Base-by-base conservation (phyloP, 192 early-diverging fungal species). In the Oehlia diaphana region DNA sequence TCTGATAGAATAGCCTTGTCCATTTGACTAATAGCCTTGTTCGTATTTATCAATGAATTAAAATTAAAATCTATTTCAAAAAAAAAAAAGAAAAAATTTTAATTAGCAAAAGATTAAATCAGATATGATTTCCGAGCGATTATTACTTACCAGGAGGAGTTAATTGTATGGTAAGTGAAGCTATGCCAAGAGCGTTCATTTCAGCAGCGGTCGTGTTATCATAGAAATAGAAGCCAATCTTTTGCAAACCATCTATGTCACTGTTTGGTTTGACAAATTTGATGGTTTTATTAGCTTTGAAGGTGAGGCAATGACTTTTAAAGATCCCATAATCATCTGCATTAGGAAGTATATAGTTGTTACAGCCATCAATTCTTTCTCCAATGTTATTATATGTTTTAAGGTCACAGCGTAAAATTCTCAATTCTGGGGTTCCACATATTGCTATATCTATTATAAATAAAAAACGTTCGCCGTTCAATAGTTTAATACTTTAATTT, bases 141-240 rank as follows among this genome's bases (percentile, higher is more conserved):
- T 42, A 5, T 64, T 28, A 64, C 63, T 64, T 19, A 64, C 63
- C 44, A 72, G 69, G 69, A 9, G 35, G 3, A 9, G 13, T 72
- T 5, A 72, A 47, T 26, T 44, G 33, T 23, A 72, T 72, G 16
- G 35, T 5, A 35, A 72, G 26, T 9, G 69, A 21, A 44, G 69
- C 37, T 72, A 72, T 72, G 21, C 69, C 69, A 23, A 72, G 35
- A 16, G 35, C 1, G 3, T 9, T 19, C 26, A 19, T 6, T 44
- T 72, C 69, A 6, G 39, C 69, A 19, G 39, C 39, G 35, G 69
- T 42, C 8, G 19, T 12, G 10, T 72, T 47, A 23, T 19, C 19
- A 35, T 72, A 35, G n/a, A 72, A 47, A 72, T 72, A 72, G 13
- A 72, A n/a, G 5, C 69, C 69, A 47, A 72, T 37, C 19, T 19